Evolutionary conservation across 1,284 basidiomycete species (phyloP).

Genomic region (Rhodofomes roseus): DNA sequence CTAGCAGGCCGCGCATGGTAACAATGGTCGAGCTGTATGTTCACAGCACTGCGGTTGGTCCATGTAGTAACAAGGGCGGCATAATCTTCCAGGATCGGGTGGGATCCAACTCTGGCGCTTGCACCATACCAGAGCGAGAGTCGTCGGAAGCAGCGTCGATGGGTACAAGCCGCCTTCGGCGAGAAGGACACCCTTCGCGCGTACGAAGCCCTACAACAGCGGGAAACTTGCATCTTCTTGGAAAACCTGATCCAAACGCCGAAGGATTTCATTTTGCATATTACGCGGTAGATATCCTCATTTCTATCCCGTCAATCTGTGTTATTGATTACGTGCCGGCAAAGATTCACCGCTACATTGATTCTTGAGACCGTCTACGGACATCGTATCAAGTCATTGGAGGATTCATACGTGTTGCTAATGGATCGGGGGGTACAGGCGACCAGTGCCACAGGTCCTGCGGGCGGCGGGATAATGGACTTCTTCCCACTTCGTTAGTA

Average conservation of each 20-base stretch:
- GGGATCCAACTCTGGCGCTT: not conserved
- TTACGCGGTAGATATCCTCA: not conserved
- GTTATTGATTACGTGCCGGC: too few species aligned
- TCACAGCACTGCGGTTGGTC: not conserved
- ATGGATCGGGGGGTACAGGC: not conserved
- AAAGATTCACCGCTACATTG: not conserved
- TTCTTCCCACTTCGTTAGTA: not conserved
- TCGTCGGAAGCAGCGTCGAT: not conserved
- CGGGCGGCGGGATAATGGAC: not conserved
- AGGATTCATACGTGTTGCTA: not conserved
- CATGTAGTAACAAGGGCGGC: not conserved
- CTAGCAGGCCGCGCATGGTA: constrained; percentile 12
- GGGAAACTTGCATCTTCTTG: not conserved
- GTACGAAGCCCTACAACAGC: not conserved
- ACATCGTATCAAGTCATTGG: not conserved
- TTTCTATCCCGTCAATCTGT: too few species aligned
- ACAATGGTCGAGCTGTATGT: not conserved
- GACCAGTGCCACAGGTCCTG: not conserved
- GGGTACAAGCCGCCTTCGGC: not conserved
- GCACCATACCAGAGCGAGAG: not conserved
- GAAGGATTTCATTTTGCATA: not conserved
- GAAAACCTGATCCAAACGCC: not conserved
- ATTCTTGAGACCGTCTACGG: not conserved
- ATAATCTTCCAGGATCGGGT: not conserved
- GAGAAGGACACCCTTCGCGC: not conserved